These are phyloP conservation scores for Hygrocybe coccinea DNA, from an alignment of 768 basidiomycete genomes.

Conservation along the genomic window DNA sequence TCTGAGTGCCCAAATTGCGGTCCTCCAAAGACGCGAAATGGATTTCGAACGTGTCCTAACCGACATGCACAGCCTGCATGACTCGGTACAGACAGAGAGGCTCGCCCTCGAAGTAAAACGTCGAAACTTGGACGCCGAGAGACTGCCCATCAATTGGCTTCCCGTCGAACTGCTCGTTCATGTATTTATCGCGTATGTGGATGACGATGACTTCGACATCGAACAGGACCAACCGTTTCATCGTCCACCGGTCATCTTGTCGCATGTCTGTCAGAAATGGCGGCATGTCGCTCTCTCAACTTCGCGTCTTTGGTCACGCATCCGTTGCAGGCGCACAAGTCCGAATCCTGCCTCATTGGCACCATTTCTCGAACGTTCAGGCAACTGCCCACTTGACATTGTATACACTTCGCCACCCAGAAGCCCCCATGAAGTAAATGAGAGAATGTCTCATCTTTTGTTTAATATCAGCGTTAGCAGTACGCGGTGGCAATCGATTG, in stretches of 20 bases:
- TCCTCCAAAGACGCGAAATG: constrained; percentile 34
- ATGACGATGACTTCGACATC: constrained; percentile 22
- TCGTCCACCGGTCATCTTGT: constrained; percentile 36
- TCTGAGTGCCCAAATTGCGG: constrained; percentile 35
- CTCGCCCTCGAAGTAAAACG: constrained; percentile 25
- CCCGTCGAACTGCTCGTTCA: constrained; percentile 45
- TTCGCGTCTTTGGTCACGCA: constrained; percentile 42
- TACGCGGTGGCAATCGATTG: constrained; percentile 23
- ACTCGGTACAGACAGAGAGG: constrained; percentile 32
- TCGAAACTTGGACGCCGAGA: constrained; percentile 35
- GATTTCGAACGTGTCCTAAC: constrained; percentile 39
- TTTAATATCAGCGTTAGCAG: constrained; percentile 17
- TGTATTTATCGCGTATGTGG: constrained; percentile 33
- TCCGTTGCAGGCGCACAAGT: constrained; percentile 25
- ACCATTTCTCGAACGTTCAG: constrained; percentile 35
- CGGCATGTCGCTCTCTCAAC: constrained; percentile 40
- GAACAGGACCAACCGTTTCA: constrained; percentile 25
- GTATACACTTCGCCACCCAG: constrained; percentile 22
- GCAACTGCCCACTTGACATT: constrained; percentile 31
- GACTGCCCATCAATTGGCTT: constrained; percentile 47
- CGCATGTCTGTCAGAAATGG: constrained; percentile 50
- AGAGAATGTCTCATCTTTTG: constrained; percentile 19
- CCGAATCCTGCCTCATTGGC: constrained; percentile 14
- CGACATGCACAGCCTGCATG: constrained; percentile 37
- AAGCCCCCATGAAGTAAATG: background rate